Conservation (phyloP, 306 rosid species). For the Oxytropis ochrocephala region DNA sequence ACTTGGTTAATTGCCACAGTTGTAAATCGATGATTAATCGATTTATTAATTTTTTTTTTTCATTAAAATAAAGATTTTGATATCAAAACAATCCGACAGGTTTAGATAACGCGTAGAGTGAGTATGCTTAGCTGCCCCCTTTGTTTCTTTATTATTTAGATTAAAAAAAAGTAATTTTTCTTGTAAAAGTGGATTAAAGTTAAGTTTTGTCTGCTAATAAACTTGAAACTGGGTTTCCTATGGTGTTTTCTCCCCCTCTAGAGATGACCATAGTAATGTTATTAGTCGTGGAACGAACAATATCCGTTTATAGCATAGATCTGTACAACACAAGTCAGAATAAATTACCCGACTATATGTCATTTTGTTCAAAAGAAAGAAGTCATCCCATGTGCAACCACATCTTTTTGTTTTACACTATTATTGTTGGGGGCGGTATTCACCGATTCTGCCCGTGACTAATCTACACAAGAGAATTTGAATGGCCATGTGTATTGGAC, state of each 20-base stretch:
- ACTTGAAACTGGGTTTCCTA: slow-evolving; percentile 14
- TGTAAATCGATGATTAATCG: too few relatives aligned
- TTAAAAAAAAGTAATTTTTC: slow-evolving; percentile 6
- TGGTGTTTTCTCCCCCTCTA: background rate
- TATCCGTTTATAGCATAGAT: background rate
- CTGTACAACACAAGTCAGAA: background rate
- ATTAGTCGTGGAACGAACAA: background rate
- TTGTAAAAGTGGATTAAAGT: slow-evolving; percentile 29
- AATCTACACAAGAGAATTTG: too few relatives aligned
- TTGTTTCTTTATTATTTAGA: background rate
- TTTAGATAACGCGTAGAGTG: background rate
- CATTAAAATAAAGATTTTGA: too few relatives aligned
- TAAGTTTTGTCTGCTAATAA: slow-evolving; percentile 27
- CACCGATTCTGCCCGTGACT: too few relatives aligned
- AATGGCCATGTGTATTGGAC: too few relatives aligned
- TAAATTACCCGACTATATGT: background rate
- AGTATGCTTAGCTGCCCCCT: background rate
- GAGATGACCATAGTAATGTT: background rate
- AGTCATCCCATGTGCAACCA: background rate
- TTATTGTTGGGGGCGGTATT: too few relatives aligned
- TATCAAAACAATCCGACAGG: background rate
- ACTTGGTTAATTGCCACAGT: too few relatives aligned
- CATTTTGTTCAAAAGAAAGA: background rate
- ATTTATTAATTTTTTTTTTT: too few relatives aligned
- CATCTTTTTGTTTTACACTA: too few relatives aligned